Percentiles rank a stretch among this genome's conserved stretches.
phyloP scores from a whole-genome alignment of 257 asterid genomes.

The Buddleja alternifolia region DNA sequence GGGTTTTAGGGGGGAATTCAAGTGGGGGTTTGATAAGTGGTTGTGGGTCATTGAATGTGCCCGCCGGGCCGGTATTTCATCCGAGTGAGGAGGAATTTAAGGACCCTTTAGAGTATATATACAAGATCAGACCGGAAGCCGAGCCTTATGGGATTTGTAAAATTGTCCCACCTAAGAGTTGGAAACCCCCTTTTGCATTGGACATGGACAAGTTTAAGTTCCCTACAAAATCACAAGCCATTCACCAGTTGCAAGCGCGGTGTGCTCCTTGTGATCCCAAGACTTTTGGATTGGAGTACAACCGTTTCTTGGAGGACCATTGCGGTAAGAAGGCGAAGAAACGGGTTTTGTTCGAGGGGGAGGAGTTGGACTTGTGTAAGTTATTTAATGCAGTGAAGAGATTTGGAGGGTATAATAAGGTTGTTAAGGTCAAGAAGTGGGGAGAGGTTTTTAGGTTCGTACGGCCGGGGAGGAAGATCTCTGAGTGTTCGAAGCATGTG shows the following conservation, averaged over 20 bases:
- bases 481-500: conserved; percentile 88
- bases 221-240: conserved; percentile 89
- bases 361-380: conserved; percentile 82
- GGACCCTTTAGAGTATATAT: conserved; percentile 84
- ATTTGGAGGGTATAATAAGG: conserved; percentile 83
- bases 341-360: conserved; percentile 78
- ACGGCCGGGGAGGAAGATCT: conserved; percentile 63
- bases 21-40: conserved; percentile 50
- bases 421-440: conserved; percentile 80
- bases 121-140: conserved; percentile 94
- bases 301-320: conserved; percentile 77
- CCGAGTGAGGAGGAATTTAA: conserved; percentile 88
- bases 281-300: conserved; percentile 81
- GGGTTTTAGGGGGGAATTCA: conserved; percentile 61
- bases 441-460: conserved; percentile 83
- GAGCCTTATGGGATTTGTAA: conserved; percentile 95
- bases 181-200: conserved; percentile 92
- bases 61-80: conserved; percentile 85
- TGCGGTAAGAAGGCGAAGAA: conserved; percentile 80
- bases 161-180: conserved; percentile 83
- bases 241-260: conserved; percentile 93
- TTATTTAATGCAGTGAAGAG: conserved; percentile 86
- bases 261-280: conserved; percentile 81
- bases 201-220: conserved; percentile 70
- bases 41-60: conserved; percentile 60